Evolutionary conservation across 2,329 filamentous ascomycete genomes (phyloP).

Genomic region (Penicillium sp.): DNA sequence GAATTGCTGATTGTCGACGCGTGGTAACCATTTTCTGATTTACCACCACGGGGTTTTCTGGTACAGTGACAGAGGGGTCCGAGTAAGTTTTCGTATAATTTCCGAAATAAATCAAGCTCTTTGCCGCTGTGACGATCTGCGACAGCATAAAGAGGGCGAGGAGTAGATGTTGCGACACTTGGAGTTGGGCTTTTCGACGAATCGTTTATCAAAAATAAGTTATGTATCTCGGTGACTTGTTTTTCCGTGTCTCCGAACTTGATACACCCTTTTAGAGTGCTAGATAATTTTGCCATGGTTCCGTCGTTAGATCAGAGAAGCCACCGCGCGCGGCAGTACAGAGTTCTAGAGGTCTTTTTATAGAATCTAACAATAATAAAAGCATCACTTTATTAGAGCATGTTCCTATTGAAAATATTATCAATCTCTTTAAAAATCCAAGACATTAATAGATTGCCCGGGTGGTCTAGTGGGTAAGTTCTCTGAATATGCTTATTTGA

Average conservation of each 20-base stretch:
- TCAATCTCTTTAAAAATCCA: too few species aligned
- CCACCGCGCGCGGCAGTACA: too few species aligned
- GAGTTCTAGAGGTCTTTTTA: too few species aligned
- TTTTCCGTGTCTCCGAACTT: constrained; percentile 8
- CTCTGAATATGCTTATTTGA: too few species aligned
- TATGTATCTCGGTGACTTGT: constrained; percentile 4
- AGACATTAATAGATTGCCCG: background rate
- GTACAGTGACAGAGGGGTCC: background rate
- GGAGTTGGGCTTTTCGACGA: background rate
- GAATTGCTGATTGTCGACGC: constrained; percentile 35
- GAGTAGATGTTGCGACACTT: background rate
- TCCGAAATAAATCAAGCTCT: constrained; percentile 43
- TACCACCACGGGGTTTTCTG: constrained; percentile 13
- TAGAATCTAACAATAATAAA: too few species aligned
- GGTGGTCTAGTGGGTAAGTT: constrained; percentile 30
- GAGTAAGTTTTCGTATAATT: constrained; percentile 19
- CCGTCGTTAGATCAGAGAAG: too few species aligned
- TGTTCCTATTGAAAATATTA: too few species aligned
- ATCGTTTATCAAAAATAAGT: constrained; percentile 18
- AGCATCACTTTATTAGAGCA: too few species aligned
- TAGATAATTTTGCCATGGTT: too few species aligned
- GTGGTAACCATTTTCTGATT: constrained; percentile 42
- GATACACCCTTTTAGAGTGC: too few species aligned
- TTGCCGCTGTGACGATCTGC: constrained; percentile 47
- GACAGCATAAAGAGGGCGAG: constrained; percentile 45